Evolutionary conservation across 1,139 yeast species (phyloP).

Genomic region (Sugiyamaella sp.): DNA sequence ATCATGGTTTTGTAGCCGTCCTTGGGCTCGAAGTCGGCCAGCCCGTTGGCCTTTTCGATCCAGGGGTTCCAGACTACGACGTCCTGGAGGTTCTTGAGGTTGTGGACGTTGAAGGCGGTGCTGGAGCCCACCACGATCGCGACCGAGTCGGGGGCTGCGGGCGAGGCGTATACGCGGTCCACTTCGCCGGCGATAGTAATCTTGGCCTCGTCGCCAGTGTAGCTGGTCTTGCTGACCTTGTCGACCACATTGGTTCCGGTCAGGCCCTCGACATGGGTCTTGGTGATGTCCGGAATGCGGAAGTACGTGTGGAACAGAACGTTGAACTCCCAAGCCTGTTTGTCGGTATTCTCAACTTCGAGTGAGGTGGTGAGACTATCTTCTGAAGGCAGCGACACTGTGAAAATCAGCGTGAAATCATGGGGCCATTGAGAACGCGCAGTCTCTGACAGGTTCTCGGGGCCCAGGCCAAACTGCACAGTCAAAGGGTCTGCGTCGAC

Average conservation of each 20-base stretch:
- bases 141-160: constrained; percentile 52
- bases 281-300: constrained; percentile 72
- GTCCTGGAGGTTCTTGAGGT: constrained; percentile 73
- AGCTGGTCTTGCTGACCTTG: constrained; percentile 65
- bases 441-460: constrained; percentile 69
- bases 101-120: constrained; percentile 61
- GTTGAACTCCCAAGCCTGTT: constrained; percentile 71
- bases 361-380: constrained; percentile 62
- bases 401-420: constrained; percentile 77
- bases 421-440: constrained; percentile 60
- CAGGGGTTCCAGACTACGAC: constrained; percentile 99
- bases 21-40: constrained; percentile 89
- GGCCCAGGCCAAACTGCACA: constrained; percentile 86
- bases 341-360: constrained; percentile 74
- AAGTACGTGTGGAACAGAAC: constrained; percentile 96
- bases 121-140: constrained; percentile 68
- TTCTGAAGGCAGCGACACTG: constrained; percentile 56
- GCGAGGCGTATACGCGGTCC: constrained; percentile 72
- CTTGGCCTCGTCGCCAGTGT: constrained; percentile 63
- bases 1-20: constrained; percentile 82
- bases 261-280: constrained; percentile 74
- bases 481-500: constrained; percentile 61
- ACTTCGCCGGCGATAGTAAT: constrained; percentile 76
- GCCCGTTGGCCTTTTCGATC: constrained; percentile 73
- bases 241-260: constrained; percentile 72